These are phyloP conservation scores for Seiridium unicorne DNA, from an alignment of 2,329 filamentous ascomycete species.

Conservation along the genomic window DNA sequence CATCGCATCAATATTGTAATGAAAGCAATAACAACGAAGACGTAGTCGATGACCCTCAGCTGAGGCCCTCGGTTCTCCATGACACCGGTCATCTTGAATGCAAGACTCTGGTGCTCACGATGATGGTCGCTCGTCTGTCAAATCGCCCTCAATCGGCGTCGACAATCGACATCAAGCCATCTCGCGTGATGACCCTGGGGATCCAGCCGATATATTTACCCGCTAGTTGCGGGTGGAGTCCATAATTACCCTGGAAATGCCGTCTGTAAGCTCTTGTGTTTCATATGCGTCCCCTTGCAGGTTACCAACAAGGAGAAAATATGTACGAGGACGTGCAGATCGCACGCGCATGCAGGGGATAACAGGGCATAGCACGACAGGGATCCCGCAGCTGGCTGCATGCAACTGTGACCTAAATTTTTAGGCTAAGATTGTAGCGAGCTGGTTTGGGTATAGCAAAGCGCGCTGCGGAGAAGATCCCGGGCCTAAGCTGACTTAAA, in stretches of 20 bases:
- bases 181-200: not conserved
- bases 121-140: not conserved
- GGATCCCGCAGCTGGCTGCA: not conserved
- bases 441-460: not conserved
- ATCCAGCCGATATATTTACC: not conserved
- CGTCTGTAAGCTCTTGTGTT: not conserved
- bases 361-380: not conserved
- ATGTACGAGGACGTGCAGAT: not conserved
- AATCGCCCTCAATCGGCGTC: not conserved
- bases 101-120: not conserved
- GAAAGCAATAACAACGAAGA: not conserved
- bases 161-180: not conserved
- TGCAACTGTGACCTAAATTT: not conserved
- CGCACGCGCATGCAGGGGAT: not conserved
- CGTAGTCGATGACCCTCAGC: slow-evolving; percentile 2
- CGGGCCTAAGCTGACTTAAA: not conserved
- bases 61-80: not conserved
- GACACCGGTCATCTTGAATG: not conserved
- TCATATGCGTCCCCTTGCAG: not conserved
- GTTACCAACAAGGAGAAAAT: not conserved
- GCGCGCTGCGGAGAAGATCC: not conserved
- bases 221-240: not conserved
- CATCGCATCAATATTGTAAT: not conserved
- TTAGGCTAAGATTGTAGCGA: not conserved
- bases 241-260: not conserved